These are phyloP conservation scores for Neostapfia colusana DNA, from an alignment of 176 grass and related monocot genomes.

Conservation along the genomic window DNA sequence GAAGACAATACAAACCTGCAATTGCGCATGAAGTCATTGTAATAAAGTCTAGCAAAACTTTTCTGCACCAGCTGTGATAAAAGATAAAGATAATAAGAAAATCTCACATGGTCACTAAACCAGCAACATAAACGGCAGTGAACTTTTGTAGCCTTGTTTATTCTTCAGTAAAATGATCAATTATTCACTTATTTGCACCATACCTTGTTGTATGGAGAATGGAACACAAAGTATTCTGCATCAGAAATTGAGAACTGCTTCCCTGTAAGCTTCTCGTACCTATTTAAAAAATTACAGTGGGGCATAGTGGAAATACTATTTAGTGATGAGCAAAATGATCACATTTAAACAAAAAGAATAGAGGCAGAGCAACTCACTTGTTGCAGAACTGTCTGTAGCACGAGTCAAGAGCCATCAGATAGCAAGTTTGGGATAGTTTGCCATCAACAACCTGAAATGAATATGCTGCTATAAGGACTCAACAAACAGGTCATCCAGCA, in stretches of 20 bases:
- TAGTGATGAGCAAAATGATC: neutral
- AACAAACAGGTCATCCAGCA: neutral
- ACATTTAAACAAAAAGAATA: neutral
- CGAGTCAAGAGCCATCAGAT: constrained; percentile 75
- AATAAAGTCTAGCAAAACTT: constrained; percentile 67
- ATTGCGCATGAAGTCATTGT: constrained; percentile 60
- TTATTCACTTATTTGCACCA: neutral
- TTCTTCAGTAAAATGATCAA: neutral
- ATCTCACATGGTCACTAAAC: neutral
- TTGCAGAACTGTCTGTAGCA: constrained; percentile 66
- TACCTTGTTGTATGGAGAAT: constrained; percentile 99
- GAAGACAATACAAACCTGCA: constrained; percentile 50
- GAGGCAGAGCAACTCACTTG: constrained; percentile 44
- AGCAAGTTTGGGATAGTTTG: constrained; percentile 84
- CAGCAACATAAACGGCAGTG: neutral
- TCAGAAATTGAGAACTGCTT: constrained; percentile 80
- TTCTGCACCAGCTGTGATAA: constrained; percentile 70
- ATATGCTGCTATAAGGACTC: neutral
- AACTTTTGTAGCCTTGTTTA: neutral
- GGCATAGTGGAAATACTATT: neutral
- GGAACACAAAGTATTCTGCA: constrained; percentile 87
- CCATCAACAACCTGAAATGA: constrained; percentile 74
- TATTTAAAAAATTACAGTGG: neutral
- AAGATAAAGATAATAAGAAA: neutral
- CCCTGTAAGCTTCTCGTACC: constrained; percentile 79